Conservation (phyloP, 1,284 basidiomycete species). For the Grifola frondosa region DNA sequence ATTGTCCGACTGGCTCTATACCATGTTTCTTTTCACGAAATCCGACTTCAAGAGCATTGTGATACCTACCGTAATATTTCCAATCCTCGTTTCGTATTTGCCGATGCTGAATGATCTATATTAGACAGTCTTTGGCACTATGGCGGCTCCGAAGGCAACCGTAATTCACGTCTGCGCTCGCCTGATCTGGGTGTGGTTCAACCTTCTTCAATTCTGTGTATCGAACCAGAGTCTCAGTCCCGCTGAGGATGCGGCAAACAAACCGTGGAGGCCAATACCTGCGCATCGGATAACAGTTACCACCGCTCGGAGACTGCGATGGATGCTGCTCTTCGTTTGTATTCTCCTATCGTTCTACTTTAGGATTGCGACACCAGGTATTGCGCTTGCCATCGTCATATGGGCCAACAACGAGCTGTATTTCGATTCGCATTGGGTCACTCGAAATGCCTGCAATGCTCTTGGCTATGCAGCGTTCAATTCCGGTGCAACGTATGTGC, state of each 20-base stretch:
- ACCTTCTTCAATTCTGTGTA: conserved; percentile 43
- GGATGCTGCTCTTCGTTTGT: conserved; percentile 35
- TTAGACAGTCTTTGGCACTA: conserved; percentile 4
- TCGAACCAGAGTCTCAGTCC: conserved; percentile 44
- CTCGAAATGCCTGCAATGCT: conserved; percentile 38
- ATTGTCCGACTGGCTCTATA: conserved; percentile 7
- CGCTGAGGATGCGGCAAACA: conserved; percentile 44
- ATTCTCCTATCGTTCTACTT: conserved; percentile 27
- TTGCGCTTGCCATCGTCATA: conserved; percentile 31
- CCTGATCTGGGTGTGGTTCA: conserved; percentile 43
- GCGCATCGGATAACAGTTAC: conserved; percentile 39
- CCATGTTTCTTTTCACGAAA: conserved; percentile 34
- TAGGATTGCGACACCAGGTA: conserved; percentile 17
- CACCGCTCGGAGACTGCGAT: conserved; percentile 35
- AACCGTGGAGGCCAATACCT: conserved; percentile 45
- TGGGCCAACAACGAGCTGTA: conserved; percentile 38
- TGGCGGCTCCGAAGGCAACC: conserved; percentile 2
- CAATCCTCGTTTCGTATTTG: too few relatives aligned
- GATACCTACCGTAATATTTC: conserved; percentile 36
- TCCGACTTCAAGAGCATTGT: conserved; percentile 38
- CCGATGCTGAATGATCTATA: too few relatives aligned
- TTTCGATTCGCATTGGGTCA: conserved; percentile 34
- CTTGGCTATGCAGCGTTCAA: conserved; percentile 30
- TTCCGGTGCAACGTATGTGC: conserved; percentile 19
- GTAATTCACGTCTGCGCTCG: conserved; percentile 26